Percentiles rank a stretch among this genome's conserved stretches.
Evolutionary conservation across 2,329 filamentous ascomycete species (phyloP).

Genomic region (Cytospora paraplurivora): DNA sequence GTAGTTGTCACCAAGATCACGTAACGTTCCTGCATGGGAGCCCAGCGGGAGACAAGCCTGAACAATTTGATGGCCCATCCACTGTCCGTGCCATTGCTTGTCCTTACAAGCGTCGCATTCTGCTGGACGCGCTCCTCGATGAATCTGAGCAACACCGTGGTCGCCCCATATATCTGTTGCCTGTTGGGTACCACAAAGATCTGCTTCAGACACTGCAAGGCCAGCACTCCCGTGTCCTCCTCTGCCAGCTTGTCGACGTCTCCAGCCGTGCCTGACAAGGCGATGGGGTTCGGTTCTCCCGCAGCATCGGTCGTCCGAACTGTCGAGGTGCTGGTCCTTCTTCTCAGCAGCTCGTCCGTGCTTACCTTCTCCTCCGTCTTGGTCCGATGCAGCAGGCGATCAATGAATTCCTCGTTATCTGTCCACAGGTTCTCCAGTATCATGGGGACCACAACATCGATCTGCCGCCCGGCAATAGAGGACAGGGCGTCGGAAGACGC

Average conservation of each 20-base stretch:
- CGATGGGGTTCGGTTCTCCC: conserved; percentile 66
- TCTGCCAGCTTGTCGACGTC: conserved; percentile 90
- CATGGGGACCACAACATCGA: conserved; percentile 78
- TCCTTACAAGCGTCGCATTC: conserved; percentile 55
- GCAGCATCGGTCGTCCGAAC: conserved; percentile 69
- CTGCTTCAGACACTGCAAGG: conserved; percentile 81
- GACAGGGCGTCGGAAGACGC: conserved; percentile 78
- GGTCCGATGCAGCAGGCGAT: conserved; percentile 67
- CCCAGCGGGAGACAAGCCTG: conserved; percentile 79
- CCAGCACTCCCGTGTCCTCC: conserved; percentile 81
- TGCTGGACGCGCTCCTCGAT: conserved; percentile 62
- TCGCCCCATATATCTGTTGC: conserved; percentile 77
- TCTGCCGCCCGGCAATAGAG: conserved; percentile 73
- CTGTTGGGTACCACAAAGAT: conserved; percentile 84
- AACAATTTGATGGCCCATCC: conserved; percentile 86
- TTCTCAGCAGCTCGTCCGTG: conserved; percentile 61
- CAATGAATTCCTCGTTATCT: conserved; percentile 69
- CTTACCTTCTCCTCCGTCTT: conserved; percentile 70
- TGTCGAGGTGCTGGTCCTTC: conserved; percentile 78
- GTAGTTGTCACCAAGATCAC: conserved; percentile 82
- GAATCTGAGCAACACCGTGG: conserved; percentile 72
- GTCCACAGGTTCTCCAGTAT: conserved; percentile 86
- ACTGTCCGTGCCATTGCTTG: conserved; percentile 49
- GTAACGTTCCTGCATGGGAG: conserved; percentile 92
- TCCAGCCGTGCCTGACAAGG: conserved; percentile 76